A percentile compares a stretch with the other conserved stretches of the same genome.
phyloP scores from a whole-genome alignment of 139 green algal genomes.

The Chlorella vulgaris region DNA sequence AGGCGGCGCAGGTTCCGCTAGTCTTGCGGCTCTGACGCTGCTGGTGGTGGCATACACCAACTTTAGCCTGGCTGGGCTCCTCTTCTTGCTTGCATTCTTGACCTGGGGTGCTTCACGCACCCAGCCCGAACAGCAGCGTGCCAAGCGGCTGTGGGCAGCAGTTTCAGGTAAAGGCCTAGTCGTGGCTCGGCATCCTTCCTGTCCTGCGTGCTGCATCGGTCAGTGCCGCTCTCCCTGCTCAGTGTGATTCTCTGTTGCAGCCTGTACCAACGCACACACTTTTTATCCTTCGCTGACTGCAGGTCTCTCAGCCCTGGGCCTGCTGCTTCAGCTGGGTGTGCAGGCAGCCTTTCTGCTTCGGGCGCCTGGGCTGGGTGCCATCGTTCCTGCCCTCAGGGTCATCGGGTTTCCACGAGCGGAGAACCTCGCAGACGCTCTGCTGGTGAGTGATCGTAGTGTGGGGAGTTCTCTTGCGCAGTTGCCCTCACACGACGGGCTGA shows the following conservation, averaged over 20 bases:
- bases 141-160: slow-evolving; percentile 25
- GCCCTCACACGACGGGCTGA: no score
- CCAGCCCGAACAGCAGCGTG: not conserved
- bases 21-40: slow-evolving; percentile 11
- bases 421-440: not conserved
- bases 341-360: not conserved
- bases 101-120: slow-evolving; percentile 7
- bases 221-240: no score
- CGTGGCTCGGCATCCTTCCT: no score
- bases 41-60: slow-evolving; percentile 36
- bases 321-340: slow-evolving; percentile 24
- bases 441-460: not conserved
- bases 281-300: not conserved
- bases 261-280: not conserved
- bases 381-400: not conserved
- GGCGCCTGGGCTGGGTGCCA: not conserved
- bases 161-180: not conserved
- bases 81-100: slow-evolving; percentile 32
- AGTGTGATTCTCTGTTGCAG: not conserved
- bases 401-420: not conserved
- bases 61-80: slow-evolving; percentile 30
- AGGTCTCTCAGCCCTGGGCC: not conserved
- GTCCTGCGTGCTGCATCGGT: not conserved
- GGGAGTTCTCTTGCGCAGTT: no score
- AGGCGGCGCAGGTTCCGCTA: not conserved